Evolutionary conservation across 192 early-diverging fungal species (phyloP), one percentile per base, ranked within the genome.

Genomic region (Gonapodya prolifera): DNA sequence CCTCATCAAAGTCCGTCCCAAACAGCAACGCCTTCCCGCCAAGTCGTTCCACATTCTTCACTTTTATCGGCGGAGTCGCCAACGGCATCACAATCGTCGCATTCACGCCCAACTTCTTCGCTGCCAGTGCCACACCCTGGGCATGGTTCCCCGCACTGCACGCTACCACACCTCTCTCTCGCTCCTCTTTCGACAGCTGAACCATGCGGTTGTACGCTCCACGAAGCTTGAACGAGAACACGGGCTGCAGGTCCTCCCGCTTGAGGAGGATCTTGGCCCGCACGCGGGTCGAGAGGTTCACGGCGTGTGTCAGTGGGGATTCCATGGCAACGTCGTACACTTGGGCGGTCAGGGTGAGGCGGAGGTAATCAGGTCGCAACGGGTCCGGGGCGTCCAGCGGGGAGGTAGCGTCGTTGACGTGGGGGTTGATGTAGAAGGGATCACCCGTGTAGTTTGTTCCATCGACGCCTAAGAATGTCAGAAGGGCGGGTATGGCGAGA

Each of bases 111-210:
- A 99, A 83, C 75, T 94, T 89, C 80, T 94, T 91, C 2, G 98
- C 96, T 8, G 96, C 91, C 77, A 94, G 86, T 8, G 98, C 98
- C 2, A 98, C 97, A 30, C 87, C 86, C 83, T 98, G 98, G 17
- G 98, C 96, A 81, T 99, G 96, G 85, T 99, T 99, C 29, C 94
- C 95, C n/a, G 96, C 96, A 71, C 94, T 97, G 80, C 96, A 98
- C 1, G 95, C 95, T 77, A 98, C 93, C 35, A 99, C 94, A 1
- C 98, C 98, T 17, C 85, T 83, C n/a, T 80, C 79, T 78, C 86
- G 89, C 82, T 99, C 98, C 34, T 89, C 91, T 0, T 81, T 80
- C 0, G 91, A 86, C 69, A 99, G 84, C 77, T 95, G 92, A 33
- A 89, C 87, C 82, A 99, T 91, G 77, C 89, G 89, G 83, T 99